A percentile compares a stretch with the other conserved stretches of the same genome.
These are phyloP conservation scores for Apiospora sp. DNA, from an alignment of 2,329 filamentous ascomycete genomes.

Conservation along the genomic window DNA sequence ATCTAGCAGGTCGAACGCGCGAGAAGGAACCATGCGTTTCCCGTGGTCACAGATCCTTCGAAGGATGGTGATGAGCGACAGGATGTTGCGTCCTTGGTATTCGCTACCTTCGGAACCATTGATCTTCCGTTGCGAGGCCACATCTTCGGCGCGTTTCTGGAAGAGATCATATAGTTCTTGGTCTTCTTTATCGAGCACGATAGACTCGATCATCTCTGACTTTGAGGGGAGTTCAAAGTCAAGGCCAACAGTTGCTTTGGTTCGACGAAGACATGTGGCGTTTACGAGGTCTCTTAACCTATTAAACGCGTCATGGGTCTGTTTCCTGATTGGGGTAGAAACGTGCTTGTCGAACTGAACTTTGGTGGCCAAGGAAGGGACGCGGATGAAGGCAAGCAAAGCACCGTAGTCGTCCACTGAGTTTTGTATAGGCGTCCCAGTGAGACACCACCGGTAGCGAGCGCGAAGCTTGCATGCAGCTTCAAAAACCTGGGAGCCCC, in stretches of 20 bases:
- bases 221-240: conserved; percentile 32
- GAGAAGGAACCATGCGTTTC: background rate
- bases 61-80: conserved; percentile 35
- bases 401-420: conserved; percentile 49
- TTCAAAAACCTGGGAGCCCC: conserved; percentile 40
- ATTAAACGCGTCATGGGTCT: conserved; percentile 29
- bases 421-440: conserved; percentile 52
- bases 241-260: conserved; percentile 31
- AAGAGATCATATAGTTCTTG: conserved; percentile 36
- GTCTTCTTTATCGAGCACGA: conserved; percentile 28
- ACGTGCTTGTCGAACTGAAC: conserved; percentile 32
- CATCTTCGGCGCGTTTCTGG: conserved; percentile 25
- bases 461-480: conserved; percentile 40
- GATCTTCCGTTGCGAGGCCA: background rate
- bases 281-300: conserved; percentile 37
- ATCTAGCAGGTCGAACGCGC: background rate
- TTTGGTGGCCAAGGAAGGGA: conserved; percentile 33
- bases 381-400: conserved; percentile 44
- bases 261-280: conserved; percentile 41
- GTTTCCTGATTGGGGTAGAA: conserved; percentile 33
- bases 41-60: conserved; percentile 27
- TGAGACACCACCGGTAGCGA: conserved; percentile 48
- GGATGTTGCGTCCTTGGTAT: conserved; percentile 26
- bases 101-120: background rate
- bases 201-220: conserved; percentile 27